Evolutionary conservation across 2,329 filamentous ascomycete genomes (phyloP).

Genomic region (Fusarium poae): DNA sequence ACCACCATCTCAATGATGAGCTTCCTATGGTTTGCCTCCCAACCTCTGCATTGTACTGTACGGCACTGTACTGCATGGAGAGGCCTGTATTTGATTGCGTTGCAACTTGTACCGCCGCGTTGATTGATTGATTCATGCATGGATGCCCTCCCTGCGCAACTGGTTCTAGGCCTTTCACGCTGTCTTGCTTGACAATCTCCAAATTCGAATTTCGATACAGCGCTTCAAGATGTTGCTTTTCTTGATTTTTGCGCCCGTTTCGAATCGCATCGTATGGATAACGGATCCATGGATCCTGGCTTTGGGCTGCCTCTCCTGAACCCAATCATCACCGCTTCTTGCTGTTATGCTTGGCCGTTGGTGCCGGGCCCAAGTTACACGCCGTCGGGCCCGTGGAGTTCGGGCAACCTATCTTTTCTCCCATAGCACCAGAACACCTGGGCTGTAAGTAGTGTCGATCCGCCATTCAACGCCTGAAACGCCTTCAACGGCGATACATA

Average conservation of each 20-base stretch:
- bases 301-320: constrained; percentile 23
- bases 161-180: constrained; percentile 36
- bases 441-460: constrained; percentile 20
- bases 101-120: constrained; percentile 20
- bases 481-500: constrained; percentile 22
- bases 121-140: constrained; percentile 9
- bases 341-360: constrained; percentile 17
- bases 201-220: constrained; percentile 13
- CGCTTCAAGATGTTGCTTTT: constrained; percentile 14
- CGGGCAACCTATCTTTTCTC: constrained; percentile 1
- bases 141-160: constrained; percentile 18
- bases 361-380: constrained; percentile 9
- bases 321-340: constrained; percentile 24
- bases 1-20: constrained; percentile 11
- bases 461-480: constrained; percentile 18
- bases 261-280: constrained; percentile 1
- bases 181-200: constrained; percentile 32
- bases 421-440: constrained; percentile 3
- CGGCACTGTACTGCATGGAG: constrained; percentile 5
- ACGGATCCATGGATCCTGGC: constrained; percentile 14
- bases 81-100: neutral
- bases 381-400: constrained; percentile 1
- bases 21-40: constrained; percentile 3
- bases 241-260: constrained; percentile 27
- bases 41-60: neutral